Percentiles rank a stretch among this genome's conserved stretches.
These are phyloP conservation scores for Sphaerobolus stellatus DNA, from an alignment of 1,284 basidiomycete species.

Conservation along the genomic window DNA sequence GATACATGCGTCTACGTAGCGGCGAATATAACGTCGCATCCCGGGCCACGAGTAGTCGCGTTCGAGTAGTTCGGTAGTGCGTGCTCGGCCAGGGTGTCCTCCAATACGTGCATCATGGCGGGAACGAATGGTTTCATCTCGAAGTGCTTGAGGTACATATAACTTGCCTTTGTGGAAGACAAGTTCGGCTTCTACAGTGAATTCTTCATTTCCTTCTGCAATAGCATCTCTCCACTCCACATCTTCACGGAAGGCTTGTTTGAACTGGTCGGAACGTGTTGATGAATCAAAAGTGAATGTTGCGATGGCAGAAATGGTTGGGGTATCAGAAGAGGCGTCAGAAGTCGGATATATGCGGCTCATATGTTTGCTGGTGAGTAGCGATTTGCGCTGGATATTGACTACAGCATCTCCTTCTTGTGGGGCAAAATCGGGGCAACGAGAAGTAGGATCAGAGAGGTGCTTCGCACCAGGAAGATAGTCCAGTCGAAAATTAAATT, in stretches of 20 bases:
- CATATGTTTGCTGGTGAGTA: constrained; percentile 11
- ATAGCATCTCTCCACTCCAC: not conserved
- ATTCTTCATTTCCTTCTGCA: too few species aligned
- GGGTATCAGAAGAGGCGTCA: not conserved
- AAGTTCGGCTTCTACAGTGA: constrained; percentile 6
- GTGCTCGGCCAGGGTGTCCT: constrained; percentile 15
- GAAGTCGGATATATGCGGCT: constrained; percentile 1
- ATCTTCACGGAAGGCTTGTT: not conserved
- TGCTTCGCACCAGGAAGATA: constrained; percentile 39
- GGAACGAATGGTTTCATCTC: constrained; percentile 4
- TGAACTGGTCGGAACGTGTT: not conserved
- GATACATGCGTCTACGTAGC: constrained; percentile 12
- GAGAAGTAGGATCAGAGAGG: constrained; percentile 40
- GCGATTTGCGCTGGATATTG: constrained; percentile 11
- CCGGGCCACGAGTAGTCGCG: constrained; percentile 46
- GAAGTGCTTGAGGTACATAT: constrained; percentile 14
- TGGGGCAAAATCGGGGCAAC: constrained; percentile 32
- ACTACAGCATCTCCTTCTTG: constrained; percentile 29
- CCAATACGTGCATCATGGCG: constrained; percentile 12
- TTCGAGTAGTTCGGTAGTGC: constrained; percentile 31
- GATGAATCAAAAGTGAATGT: not conserved
- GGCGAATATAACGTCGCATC: constrained; percentile 26
- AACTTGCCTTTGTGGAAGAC: constrained; percentile 10
- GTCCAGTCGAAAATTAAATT: constrained; percentile 37
- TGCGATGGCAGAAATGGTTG: too few species aligned